phyloP scores from a whole-genome alignment of 2,329 filamentous ascomycete genomes.

The Pseudofabraea citricarpa region DNA sequence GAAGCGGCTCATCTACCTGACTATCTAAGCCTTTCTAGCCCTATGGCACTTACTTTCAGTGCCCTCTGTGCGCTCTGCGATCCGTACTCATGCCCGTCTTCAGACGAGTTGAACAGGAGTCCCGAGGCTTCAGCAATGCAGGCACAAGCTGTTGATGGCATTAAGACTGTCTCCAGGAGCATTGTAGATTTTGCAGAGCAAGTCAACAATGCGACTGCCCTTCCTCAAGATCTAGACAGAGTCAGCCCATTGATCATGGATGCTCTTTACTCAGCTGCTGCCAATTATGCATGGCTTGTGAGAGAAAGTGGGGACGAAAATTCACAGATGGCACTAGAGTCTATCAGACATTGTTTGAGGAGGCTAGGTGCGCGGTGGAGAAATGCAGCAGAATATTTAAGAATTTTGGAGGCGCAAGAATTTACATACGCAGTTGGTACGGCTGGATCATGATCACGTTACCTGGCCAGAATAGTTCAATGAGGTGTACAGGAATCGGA shows the following conservation, averaged over 20 bases:
- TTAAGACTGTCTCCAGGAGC: constrained; percentile 25
- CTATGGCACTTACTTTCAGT: constrained; percentile 23
- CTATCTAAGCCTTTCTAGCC: constrained; percentile 18
- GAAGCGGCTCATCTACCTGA: constrained; percentile 19
- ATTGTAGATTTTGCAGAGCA: constrained; percentile 27
- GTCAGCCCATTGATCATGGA: constrained; percentile 33
- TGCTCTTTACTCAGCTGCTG: constrained; percentile 31
- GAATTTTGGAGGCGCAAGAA: constrained; percentile 31
- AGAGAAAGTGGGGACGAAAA: constrained; percentile 30
- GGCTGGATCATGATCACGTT: neutral
- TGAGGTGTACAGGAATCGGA: neutral
- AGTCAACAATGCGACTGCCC: constrained; percentile 15
- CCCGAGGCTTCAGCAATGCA: constrained; percentile 28
- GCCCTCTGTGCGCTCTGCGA: constrained; percentile 30
- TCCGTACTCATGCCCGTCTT: constrained; percentile 30
- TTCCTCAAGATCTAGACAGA: constrained; percentile 20
- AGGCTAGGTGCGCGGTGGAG: constrained; percentile 30
- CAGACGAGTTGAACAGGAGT: constrained; percentile 9
- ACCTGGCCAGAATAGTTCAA: neutral
- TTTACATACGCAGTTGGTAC: constrained; percentile 2
- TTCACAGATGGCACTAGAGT: constrained; percentile 25
- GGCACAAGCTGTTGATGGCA: constrained; percentile 27
- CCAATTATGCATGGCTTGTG: constrained; percentile 33
- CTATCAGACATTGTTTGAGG: constrained; percentile 25
- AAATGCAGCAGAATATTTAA: constrained; percentile 31